Percentiles rank a stretch among this genome's conserved stretches.
Evolutionary conservation across 352 stramenopile species (phyloP).

Genomic region (Globisporangium polare): DNA sequence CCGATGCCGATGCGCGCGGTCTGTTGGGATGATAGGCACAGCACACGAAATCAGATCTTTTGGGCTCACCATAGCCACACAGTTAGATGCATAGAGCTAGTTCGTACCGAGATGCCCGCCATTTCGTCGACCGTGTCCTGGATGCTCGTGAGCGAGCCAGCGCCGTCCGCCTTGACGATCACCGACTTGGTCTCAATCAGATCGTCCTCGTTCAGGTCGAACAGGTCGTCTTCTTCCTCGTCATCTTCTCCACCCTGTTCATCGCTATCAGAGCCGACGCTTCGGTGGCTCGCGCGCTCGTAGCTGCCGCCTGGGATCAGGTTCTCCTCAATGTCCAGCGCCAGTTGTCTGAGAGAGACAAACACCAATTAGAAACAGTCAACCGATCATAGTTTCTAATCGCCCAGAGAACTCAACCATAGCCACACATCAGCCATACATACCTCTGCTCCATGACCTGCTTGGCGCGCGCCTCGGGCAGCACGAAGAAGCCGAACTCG

Average conservation of each 20-base stretch:
- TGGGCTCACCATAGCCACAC: neutral
- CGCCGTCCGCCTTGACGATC: conserved; percentile 76
- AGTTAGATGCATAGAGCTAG: neutral
- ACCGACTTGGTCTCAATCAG: conserved; percentile 54
- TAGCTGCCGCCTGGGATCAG: conserved; percentile 31
- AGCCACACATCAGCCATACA: neutral
- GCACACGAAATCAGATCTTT: neutral
- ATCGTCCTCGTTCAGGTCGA: conserved; percentile 39
- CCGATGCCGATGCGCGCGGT: conserved; percentile 78
- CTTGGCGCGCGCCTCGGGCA: conserved; percentile 54
- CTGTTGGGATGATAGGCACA: conserved; percentile 20
- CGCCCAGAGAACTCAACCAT: too few relatives aligned
- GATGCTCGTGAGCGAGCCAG: conserved; percentile 78
- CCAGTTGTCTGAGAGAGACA: conserved; percentile 43
- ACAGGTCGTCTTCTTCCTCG: conserved; percentile 15
- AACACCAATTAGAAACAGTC: conserved; percentile 1
- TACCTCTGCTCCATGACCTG: conserved; percentile 76
- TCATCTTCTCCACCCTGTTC: conserved; percentile 9
- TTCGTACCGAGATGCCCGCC: conserved; percentile 44
- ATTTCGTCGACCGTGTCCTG: conserved; percentile 81
- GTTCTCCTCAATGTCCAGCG: conserved; percentile 65
- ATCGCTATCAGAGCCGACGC: neutral
- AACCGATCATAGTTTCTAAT: conserved; percentile 1
- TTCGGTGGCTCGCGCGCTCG: conserved; percentile 4
- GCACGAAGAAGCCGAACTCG: conserved; percentile 75